Conservation (phyloP, 345 rosid species). For the Erysimum cheiranthoides region DNA sequence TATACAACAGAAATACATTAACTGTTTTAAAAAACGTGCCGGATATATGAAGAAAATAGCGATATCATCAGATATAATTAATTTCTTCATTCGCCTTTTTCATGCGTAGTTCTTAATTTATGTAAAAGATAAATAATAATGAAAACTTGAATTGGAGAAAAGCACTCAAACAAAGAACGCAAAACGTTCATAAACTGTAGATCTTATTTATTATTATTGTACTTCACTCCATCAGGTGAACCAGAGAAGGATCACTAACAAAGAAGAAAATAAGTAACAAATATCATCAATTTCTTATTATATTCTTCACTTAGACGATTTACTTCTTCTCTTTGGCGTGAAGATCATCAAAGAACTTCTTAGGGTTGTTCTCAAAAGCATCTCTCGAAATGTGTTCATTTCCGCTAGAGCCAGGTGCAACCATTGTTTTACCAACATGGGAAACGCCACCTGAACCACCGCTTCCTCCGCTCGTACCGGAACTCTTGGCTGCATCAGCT, state of each 20-base stretch:
- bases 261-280: background rate
- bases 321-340: slow-evolving; percentile 25
- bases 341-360: slow-evolving; percentile 33
- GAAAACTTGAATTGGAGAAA: background rate
- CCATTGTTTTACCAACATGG: slow-evolving; percentile 20
- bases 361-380: slow-evolving; percentile 23
- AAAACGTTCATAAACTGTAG: background rate
- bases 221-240: slow-evolving; percentile 4
- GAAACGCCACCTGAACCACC: background rate
- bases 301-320: background rate
- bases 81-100: background rate
- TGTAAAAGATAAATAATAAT: background rate
- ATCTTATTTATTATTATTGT: background rate
- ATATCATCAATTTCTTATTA: background rate
- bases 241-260: background rate
- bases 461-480: background rate
- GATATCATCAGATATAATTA: too few species aligned
- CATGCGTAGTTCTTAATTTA: background rate
- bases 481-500: slow-evolving; percentile 18
- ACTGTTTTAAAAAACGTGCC: too few species aligned
- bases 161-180: background rate
- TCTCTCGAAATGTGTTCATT: background rate
- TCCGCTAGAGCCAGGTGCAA: slow-evolving; percentile 12
- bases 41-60: too few species aligned
- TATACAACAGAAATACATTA: background rate